Evolutionary conservation across 352 stramenopile species (phyloP).

Genomic region (Phytophthora sansomeana): DNA sequence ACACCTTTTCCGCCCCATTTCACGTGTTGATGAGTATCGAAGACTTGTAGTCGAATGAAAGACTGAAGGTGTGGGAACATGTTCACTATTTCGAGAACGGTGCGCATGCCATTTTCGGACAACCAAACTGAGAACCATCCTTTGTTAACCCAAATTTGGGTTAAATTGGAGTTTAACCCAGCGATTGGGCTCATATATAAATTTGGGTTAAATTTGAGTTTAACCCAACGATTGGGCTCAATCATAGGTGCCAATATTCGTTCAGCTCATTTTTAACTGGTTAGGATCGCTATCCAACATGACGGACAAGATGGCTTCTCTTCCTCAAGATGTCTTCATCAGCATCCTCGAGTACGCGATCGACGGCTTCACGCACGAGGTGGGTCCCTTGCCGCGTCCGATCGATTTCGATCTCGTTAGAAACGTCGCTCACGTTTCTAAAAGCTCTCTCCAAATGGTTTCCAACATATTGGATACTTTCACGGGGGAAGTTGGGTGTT

Average conservation of each 20-base stretch:
- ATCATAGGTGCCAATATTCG: too few relatives aligned
- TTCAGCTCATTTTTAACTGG: too few relatives aligned
- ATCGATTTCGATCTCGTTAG: background rate
- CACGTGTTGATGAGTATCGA: background rate
- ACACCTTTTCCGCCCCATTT: conserved; percentile 24
- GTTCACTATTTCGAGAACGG: conserved; percentile 14
- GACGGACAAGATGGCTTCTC: background rate
- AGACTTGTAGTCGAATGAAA: background rate
- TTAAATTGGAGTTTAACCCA: too few relatives aligned
- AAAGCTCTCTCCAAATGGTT: background rate
- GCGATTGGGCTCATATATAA: too few relatives aligned
- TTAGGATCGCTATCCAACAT: too few relatives aligned
- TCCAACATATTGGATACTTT: background rate
- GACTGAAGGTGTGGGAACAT: background rate
- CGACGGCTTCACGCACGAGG: background rate
- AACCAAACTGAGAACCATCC: background rate
- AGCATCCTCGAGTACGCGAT: background rate
- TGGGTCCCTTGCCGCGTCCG: background rate
- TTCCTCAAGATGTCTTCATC: background rate
- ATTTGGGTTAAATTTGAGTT: too few relatives aligned
- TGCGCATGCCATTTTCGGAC: conserved; percentile 4
- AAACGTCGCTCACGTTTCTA: conserved; percentile 5
- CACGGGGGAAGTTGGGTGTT: too few relatives aligned
- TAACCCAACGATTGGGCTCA: too few relatives aligned
- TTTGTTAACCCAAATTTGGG: too few relatives aligned